Base-by-base conservation (phyloP, 108 stramenopile genomes). In the Fragilariopsis cylindrus region DNA sequence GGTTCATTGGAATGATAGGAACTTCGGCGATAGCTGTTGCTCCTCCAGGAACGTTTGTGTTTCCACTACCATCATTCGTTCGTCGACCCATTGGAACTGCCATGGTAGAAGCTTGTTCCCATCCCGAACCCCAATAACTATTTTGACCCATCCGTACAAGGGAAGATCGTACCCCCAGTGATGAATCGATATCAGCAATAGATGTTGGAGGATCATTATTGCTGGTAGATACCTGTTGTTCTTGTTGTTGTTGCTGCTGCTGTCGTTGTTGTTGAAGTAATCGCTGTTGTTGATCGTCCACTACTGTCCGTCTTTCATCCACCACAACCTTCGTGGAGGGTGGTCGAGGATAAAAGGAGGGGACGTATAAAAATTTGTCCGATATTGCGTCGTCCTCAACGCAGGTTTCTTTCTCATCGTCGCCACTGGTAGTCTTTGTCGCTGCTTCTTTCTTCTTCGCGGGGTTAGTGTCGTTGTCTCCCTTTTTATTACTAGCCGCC, bases 1-100 rank as follows among this genome's bases (percentile, higher is more conserved):
- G 78, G 50, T 76, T 78, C 58, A 94, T 69, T 2, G 93, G 93
- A 40, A 80, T 70, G 57, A 94, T 75, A 9, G 67, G 70, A 7
- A 43, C 67, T 43, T 69, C 57, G 2, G 65, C 21, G 18, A 65
- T 18, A 47, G 58, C 21, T 60, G 72, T 43, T 64, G 19, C 48
- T 45, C 49, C 69, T n/a, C 44, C 57, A 42, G 49, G 9, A 4
- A 60, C 50, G 5, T 57, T 48, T 41, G 5, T 40, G 30, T 30
- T 30, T 30, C 30, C 30, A 30, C 30, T 30, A 30, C 30, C 30
- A 30, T 30, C 30, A 6, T 56, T 56, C 21, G 41, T 9, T 44
- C 45, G 43, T 12, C 73, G 65, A 48, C 80, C 81, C 57, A 69
- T 55, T 5, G 82, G 80, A 8, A 75, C 80, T 43, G 19, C 58